Conservation (phyloP, 768 basidiomycete genomes). For the Suillus lakei region DNA sequence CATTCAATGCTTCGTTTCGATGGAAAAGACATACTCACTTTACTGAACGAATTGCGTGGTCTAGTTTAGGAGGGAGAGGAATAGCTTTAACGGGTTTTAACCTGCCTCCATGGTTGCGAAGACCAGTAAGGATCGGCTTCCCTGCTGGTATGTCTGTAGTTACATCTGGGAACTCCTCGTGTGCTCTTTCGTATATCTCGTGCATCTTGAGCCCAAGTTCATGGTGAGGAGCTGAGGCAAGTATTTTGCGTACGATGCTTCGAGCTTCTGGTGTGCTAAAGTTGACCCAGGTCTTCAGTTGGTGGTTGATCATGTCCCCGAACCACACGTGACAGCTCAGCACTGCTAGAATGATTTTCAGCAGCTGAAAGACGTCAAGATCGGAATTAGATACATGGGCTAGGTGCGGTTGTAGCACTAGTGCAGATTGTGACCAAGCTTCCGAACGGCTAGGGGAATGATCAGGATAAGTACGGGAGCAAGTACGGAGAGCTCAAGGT, state of each 20-base stretch:
- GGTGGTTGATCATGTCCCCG: slow-evolving; percentile 1
- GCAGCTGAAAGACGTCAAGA: not conserved
- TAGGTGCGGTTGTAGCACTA: not conserved
- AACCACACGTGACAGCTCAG: not conserved
- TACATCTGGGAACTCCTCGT: slow-evolving; percentile 13
- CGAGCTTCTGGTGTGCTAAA: slow-evolving; percentile 13
- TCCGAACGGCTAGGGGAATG: not conserved
- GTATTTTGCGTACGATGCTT: slow-evolving; percentile 13
- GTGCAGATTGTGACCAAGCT: not conserved
- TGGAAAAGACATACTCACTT: slow-evolving; percentile 9
- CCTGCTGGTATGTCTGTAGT: slow-evolving; percentile 4
- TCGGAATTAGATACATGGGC: not conserved
- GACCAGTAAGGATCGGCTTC: not conserved
- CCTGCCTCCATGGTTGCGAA: slow-evolving; percentile 5
- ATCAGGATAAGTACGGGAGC: not conserved
- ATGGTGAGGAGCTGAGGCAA: slow-evolving; percentile 10
- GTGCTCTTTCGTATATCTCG: slow-evolving; percentile 21
- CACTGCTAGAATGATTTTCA: not conserved
- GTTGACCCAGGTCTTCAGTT: slow-evolving; percentile 10
- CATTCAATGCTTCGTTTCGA: not conserved
- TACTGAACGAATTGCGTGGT: slow-evolving; percentile 24
- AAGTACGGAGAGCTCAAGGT: not conserved
- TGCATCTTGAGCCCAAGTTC: slow-evolving; percentile 16
- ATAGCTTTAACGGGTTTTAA: not conserved
- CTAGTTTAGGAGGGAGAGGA: slow-evolving; percentile 16